A percentile compares a stretch with the other conserved stretches of the same genome.
Conservation (phyloP, 1,139 yeast species). For the Protomyces macrosporus region DNA sequence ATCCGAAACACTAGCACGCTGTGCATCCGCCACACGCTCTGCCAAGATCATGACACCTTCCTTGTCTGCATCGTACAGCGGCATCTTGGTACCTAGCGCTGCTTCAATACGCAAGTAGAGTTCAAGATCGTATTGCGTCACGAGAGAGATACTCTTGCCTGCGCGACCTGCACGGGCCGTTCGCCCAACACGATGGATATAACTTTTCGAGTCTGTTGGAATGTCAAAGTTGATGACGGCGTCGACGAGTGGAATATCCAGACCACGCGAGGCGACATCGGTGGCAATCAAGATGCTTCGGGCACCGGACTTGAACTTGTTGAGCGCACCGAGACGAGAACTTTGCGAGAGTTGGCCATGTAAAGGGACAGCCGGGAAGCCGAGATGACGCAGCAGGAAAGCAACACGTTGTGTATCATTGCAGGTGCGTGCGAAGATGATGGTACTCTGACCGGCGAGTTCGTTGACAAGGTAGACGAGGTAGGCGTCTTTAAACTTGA, state of each 20-base stretch:
- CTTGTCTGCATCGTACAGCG: slow-evolving; percentile 75
- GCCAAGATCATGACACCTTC: slow-evolving; percentile 73
- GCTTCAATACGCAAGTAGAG: slow-evolving; percentile 76
- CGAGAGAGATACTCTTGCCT: slow-evolving; percentile 85
- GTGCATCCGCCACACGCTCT: slow-evolving; percentile 85
- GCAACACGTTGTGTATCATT: slow-evolving; percentile 93
- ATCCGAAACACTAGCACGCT: slow-evolving; percentile 81
- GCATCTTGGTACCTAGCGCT: slow-evolving; percentile 61
- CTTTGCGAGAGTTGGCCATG: slow-evolving; percentile 93
- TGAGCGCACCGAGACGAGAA: slow-evolving; percentile 86
- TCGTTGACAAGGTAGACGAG: slow-evolving; percentile 78
- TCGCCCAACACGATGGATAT: slow-evolving; percentile 95
- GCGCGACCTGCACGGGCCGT: slow-evolving; percentile 97
- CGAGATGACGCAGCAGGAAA: slow-evolving; percentile 68
- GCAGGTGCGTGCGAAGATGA: slow-evolving; percentile 88
- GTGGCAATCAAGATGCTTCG: slow-evolving; percentile 86
- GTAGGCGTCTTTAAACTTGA: slow-evolving; percentile 85
- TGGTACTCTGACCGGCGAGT: slow-evolving; percentile 75
- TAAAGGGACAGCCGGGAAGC: slow-evolving; percentile 84
- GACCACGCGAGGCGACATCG: slow-evolving; percentile 96
- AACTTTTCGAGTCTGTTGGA: slow-evolving; percentile 97
- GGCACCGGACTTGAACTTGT: slow-evolving; percentile 82
- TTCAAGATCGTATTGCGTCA: slow-evolving; percentile 92
- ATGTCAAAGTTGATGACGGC: slow-evolving; percentile 88
- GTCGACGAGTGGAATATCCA: slow-evolving; percentile 93